A percentile compares a stretch with the other conserved stretches of the same genome.
phyloP scores from a whole-genome alignment of 2,329 filamentous ascomycete genomes.

The Curvularia verruculosa region DNA sequence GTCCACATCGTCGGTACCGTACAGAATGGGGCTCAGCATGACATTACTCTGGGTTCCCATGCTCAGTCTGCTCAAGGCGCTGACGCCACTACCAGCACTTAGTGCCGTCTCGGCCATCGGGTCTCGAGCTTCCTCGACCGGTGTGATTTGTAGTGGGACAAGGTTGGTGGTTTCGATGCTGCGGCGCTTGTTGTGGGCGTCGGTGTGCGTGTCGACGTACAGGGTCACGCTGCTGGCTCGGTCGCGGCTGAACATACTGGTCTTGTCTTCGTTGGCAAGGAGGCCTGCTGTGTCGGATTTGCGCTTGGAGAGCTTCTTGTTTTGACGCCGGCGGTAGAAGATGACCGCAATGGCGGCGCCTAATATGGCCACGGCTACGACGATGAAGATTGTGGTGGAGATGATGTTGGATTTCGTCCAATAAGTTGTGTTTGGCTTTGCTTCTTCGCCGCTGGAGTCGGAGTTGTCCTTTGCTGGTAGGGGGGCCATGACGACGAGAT shows the following conservation, averaged over 20 bases:
- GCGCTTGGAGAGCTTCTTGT: conserved; percentile 31
- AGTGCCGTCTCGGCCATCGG: conserved; percentile 17
- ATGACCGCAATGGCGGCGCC: conserved; percentile 28
- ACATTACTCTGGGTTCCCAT: conserved; percentile 23
- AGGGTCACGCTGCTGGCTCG: conserved; percentile 38
- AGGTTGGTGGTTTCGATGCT: conserved; percentile 34
- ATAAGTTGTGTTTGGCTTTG: conserved; percentile 23
- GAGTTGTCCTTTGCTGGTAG: conserved; percentile 28
- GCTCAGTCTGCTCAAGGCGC: conserved; percentile 24
- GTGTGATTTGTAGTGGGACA: conserved; percentile 38
- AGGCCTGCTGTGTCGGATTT: conserved; percentile 34
- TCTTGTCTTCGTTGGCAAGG: conserved; percentile 39
- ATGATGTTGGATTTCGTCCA: conserved; percentile 38
- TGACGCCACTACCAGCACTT: conserved; percentile 26
- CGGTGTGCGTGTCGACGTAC: conserved; percentile 35
- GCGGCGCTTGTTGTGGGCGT: conserved; percentile 24
- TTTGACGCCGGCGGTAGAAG: conserved; percentile 29
- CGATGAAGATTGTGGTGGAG: conserved; percentile 31
- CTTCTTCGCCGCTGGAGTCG: conserved; percentile 13
- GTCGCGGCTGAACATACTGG: conserved; percentile 43
- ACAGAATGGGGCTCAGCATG: conserved; percentile 28
- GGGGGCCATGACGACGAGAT: conserved; percentile 31
- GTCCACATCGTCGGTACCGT: conserved; percentile 33
- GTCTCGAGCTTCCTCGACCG: conserved; percentile 24
- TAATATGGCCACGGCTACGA: conserved; percentile 31